Evolutionary conservation across 2,329 filamentous ascomycete species (phyloP).

Genomic region (Hymenoscyphus albidus): DNA sequence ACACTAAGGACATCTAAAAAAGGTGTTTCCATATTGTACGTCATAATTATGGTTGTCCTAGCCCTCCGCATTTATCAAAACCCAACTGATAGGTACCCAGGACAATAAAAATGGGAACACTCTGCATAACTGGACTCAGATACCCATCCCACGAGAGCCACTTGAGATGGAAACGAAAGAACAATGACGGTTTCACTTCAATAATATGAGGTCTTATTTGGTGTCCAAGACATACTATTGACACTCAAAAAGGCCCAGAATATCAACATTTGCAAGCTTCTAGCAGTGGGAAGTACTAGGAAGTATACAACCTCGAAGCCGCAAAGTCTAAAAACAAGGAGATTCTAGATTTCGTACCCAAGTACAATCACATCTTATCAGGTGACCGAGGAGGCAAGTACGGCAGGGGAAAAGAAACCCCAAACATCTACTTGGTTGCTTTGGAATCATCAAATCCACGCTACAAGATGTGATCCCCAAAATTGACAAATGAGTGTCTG

Average conservation of each 20-base stretch:
- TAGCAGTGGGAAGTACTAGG: constrained; percentile 53
- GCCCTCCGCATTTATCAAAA: constrained; percentile 90
- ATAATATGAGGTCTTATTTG: constrained; percentile 71
- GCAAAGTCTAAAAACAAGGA: constrained; percentile 41
- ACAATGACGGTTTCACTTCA: constrained; percentile 70
- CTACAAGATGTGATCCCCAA: constrained; percentile 58
- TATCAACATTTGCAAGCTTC: constrained; percentile 45
- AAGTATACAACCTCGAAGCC: constrained; percentile 33
- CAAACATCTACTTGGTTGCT: constrained; percentile 90
- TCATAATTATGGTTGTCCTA: constrained; percentile 65
- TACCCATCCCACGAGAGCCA: constrained; percentile 70
- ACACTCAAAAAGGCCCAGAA: constrained; percentile 12
- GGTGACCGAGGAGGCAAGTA: constrained; percentile 74
- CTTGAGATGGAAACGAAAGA: constrained; percentile 56
- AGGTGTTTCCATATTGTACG: constrained; percentile 78
- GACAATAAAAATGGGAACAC: constrained; percentile 47
- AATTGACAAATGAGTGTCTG: constrained; percentile 82
- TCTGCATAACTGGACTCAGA: constrained; percentile 77
- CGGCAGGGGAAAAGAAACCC: constrained; percentile 88
- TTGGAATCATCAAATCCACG: constrained; percentile 74
- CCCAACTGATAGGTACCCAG: constrained; percentile 55
- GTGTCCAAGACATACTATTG: constrained; percentile 60
- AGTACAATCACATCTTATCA: constrained; percentile 69
- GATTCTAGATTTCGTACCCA: constrained; percentile 54
- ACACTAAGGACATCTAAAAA: constrained; percentile 92